phyloP scores from a whole-genome alignment of 176 grass and related monocot genomes.

The Tillandsia fasciculata region DNA sequence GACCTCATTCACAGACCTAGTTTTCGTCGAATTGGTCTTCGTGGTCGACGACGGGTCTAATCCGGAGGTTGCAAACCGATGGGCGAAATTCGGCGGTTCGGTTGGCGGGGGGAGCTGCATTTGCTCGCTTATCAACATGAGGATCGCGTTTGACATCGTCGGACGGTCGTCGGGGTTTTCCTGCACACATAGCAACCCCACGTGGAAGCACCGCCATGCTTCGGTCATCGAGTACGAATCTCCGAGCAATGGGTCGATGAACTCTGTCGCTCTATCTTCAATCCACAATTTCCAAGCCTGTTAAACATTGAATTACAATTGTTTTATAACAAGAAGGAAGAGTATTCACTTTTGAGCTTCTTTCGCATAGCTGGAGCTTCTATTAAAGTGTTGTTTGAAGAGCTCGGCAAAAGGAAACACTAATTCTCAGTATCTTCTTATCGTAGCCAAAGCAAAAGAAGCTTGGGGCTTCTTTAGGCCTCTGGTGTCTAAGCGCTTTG shows the following conservation, averaged over 20 bases:
- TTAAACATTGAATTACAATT: neutral
- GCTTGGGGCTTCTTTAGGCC: no score
- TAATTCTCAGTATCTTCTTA: neutral
- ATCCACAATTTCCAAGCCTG: constrained; percentile 81
- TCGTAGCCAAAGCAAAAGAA: no score
- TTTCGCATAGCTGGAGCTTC: no score
- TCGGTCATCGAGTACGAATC: constrained; percentile 30
- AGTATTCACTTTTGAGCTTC: no score
- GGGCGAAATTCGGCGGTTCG: constrained; percentile 31
- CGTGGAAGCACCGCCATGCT: constrained; percentile 56
- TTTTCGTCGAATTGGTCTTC: constrained; percentile 41
- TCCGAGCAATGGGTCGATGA: constrained; percentile 54
- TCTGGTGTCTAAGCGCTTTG: no score
- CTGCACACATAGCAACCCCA: constrained; percentile 79
- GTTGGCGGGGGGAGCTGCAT: constrained; percentile 29
- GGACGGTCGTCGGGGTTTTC: constrained; percentile 65
- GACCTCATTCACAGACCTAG: constrained; percentile 61
- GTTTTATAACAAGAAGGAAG: neutral
- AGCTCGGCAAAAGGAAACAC: neutral
- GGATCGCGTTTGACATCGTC: constrained; percentile 58
- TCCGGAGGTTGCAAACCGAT: constrained; percentile 8
- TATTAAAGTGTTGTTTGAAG: neutral
- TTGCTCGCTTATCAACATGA: constrained; percentile 70
- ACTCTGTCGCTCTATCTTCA: constrained; percentile 40
- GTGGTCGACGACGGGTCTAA: constrained; percentile 33